These are phyloP conservation scores for Rhizophora mangle DNA, from an alignment of 345 rosid genomes.

Conservation along the genomic window DNA sequence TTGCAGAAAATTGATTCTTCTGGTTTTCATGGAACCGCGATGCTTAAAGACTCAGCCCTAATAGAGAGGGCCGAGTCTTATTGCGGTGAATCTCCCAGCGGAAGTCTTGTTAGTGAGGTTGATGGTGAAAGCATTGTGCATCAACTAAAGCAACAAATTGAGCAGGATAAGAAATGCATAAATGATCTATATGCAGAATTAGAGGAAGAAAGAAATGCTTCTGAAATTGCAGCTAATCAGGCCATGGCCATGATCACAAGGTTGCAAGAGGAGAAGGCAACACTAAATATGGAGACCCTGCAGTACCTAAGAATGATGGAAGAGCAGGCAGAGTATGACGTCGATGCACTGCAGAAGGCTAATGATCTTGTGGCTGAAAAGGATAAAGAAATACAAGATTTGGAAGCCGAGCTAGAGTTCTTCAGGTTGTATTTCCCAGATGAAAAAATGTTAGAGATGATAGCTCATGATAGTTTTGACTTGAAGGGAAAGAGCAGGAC, in stretches of 20 bases:
- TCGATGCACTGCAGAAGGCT: slow-evolving; percentile 77
- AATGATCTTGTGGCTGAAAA: slow-evolving; percentile 61
- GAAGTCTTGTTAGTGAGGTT: slow-evolving; percentile 57
- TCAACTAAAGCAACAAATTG: slow-evolving; percentile 68
- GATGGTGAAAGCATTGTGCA: slow-evolving; percentile 76
- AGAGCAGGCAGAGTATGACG: slow-evolving; percentile 83
- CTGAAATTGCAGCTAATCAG: slow-evolving; percentile 80
- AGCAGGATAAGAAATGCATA: slow-evolving; percentile 56
- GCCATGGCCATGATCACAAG: slow-evolving; percentile 98
- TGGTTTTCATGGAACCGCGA: slow-evolving; percentile 11
- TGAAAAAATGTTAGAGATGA: slow-evolving; percentile 29
- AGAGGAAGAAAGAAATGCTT: slow-evolving; percentile 93
- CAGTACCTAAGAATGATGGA: slow-evolving; percentile 83
- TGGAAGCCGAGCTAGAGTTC: slow-evolving; percentile 63
- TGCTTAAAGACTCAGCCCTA: slow-evolving; percentile 20
- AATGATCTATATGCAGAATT: slow-evolving; percentile 62
- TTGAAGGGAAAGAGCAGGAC: slow-evolving; percentile 21
- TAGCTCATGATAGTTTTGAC: slow-evolving; percentile 17
- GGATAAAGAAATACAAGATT: slow-evolving; percentile 69
- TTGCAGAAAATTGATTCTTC: slow-evolving; percentile 19
- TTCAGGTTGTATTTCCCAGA: slow-evolving; percentile 40
- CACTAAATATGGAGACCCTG: slow-evolving; percentile 84
- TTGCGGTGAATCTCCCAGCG: slow-evolving; percentile 53
- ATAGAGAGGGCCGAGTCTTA: slow-evolving; percentile 58
- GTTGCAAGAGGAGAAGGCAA: slow-evolving; percentile 89